Percentiles rank a stretch among this genome's conserved stretches.
Evolutionary conservation across 2,329 filamentous ascomycete genomes (phyloP).

Genomic region (Capronia coronata): DNA sequence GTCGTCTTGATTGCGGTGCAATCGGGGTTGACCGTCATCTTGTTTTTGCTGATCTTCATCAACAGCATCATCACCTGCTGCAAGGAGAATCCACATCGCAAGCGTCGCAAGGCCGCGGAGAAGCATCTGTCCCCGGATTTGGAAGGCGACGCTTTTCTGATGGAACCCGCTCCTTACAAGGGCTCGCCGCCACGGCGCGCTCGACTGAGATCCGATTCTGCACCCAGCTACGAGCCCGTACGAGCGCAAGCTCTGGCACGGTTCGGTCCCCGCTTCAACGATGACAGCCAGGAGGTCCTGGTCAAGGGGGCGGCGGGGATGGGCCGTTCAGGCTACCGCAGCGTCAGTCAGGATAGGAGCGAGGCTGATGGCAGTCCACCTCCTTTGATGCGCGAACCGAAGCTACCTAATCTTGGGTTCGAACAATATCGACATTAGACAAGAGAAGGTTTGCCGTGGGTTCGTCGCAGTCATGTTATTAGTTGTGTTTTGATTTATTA

Average conservation of each 20-base stretch:
- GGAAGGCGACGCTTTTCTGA: slow-evolving; percentile 53
- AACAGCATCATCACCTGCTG: slow-evolving; percentile 79
- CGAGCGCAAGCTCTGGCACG: slow-evolving; percentile 16
- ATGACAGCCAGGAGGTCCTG: slow-evolving; percentile 20
- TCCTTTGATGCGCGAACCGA: slow-evolving; percentile 20
- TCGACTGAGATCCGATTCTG: slow-evolving; percentile 16
- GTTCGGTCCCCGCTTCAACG: slow-evolving; percentile 7
- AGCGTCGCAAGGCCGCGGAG: slow-evolving; percentile 80
- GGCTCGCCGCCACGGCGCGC: slow-evolving; percentile 7
- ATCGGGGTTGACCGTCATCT: slow-evolving; percentile 68
- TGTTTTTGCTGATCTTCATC: slow-evolving; percentile 81
- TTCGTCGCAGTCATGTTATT: not conserved
- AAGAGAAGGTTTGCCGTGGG: not conserved
- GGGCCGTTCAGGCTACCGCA: slow-evolving; percentile 20
- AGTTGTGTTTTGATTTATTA: not conserved
- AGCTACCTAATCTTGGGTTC: slow-evolving; percentile 22
- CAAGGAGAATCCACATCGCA: slow-evolving; percentile 84
- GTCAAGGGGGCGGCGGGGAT: slow-evolving; percentile 18
- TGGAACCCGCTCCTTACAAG: slow-evolving; percentile 46
- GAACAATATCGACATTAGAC: slow-evolving; percentile 18
- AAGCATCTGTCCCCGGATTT: slow-evolving; percentile 88
- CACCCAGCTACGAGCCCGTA: slow-evolving; percentile 24
- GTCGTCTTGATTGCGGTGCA: slow-evolving; percentile 92
- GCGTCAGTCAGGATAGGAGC: slow-evolving; percentile 18
- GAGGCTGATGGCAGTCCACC: slow-evolving; percentile 16